A percentile compares a stretch with the other conserved stretches of the same genome.
Evolutionary conservation across 73 alveolate genomes (phyloP).

Genomic region (Tetrahymena thermophila): DNA sequence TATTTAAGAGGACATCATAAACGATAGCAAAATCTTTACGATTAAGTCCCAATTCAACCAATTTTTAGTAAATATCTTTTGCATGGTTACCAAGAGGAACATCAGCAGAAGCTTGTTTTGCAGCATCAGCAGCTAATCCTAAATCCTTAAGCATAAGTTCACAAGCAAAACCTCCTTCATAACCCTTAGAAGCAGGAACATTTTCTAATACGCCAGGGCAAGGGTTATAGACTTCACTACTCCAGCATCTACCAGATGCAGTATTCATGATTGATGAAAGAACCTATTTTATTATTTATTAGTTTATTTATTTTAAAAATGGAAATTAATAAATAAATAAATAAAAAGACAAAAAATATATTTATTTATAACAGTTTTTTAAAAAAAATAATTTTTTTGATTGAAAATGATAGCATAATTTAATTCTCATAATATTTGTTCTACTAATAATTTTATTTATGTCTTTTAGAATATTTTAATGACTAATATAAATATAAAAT

Average conservation of each 20-base stretch:
- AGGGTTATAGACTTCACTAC: slow-evolving; percentile 67
- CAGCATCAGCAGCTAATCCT: slow-evolving; percentile 60
- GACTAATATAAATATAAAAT: not conserved
- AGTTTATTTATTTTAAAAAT: too few relatives aligned
- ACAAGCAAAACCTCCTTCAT: slow-evolving; percentile 64
- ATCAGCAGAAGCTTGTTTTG: slow-evolving; percentile 8
- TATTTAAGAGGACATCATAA: not conserved
- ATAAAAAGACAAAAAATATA: not conserved
- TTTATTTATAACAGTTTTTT: too few relatives aligned
- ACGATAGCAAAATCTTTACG: not conserved
- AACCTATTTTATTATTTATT: not conserved
- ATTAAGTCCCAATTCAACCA: not conserved
- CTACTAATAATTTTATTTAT: too few relatives aligned
- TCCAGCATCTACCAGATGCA: slow-evolving; percentile 66
- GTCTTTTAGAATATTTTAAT: too few relatives aligned
- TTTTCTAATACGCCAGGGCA: slow-evolving; percentile 68
- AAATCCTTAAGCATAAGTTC: slow-evolving; percentile 61
- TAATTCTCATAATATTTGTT: not conserved
- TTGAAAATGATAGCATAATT: too few relatives aligned
- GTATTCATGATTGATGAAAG: slow-evolving; percentile 47
- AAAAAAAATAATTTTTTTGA: too few relatives aligned
- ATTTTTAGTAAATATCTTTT: slow-evolving; percentile 5
- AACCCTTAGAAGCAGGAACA: slow-evolving; percentile 60
- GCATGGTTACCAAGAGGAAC: slow-evolving; percentile 19
- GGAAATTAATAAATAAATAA: not conserved